phyloP scores from a whole-genome alignment of 2,329 filamentous ascomycete species.

The Pseudogymnoascus sp. region DNA sequence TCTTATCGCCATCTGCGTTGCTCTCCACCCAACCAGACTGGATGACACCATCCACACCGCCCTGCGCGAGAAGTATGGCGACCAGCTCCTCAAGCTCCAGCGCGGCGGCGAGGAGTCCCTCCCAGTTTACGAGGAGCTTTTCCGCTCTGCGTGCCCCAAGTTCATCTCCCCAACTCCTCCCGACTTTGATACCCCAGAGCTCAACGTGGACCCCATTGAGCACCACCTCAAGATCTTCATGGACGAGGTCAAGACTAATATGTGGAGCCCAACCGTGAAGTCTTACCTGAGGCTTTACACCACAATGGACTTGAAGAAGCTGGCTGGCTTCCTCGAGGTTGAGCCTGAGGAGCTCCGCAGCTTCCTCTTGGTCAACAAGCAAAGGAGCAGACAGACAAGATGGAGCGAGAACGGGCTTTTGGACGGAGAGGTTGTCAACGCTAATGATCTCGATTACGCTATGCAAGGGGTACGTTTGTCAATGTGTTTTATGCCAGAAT shows the following conservation, averaged over 20 bases:
- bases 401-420: constrained; percentile 86
- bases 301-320: constrained; percentile 98
- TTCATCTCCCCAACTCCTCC: constrained; percentile 97
- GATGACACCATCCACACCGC: constrained; percentile 99
- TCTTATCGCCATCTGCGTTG: constrained; percentile 95
- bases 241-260: constrained; percentile 99
- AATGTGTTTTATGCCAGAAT: not conserved
- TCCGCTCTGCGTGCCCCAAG: constrained; percentile 96
- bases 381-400: constrained; percentile 91
- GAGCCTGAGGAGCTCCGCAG: constrained; percentile 92
- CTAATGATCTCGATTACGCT: constrained; percentile 94
- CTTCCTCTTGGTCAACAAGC: constrained; percentile 96
- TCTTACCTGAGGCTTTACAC: constrained; percentile 99
- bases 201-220: constrained; percentile 95
- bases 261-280: constrained; percentile 95
- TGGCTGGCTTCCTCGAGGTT: constrained; percentile 93
- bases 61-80: constrained; percentile 96
- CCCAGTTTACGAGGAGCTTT: constrained; percentile 96
- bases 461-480: constrained; percentile 72
- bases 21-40: constrained; percentile 92
- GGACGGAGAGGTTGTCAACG: constrained; percentile 87
- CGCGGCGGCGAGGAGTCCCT: constrained; percentile 91
- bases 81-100: constrained; percentile 95
- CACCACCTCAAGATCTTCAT: constrained; percentile 98
- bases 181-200: constrained; percentile 92